Evolutionary conservation across 345 rosid species (phyloP).

Genomic region (Citrus unshiu): DNA sequence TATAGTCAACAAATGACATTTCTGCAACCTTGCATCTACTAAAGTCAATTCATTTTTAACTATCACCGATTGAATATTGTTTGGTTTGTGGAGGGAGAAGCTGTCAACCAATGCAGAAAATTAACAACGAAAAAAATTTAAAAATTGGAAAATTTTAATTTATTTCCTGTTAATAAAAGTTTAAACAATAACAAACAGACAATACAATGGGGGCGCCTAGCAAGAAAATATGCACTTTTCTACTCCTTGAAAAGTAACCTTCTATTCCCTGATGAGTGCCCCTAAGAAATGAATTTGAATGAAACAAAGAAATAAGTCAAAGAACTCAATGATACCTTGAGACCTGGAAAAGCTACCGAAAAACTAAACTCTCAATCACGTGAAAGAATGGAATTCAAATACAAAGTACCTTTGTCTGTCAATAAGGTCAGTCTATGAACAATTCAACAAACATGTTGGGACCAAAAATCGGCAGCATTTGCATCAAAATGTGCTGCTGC

Average conservation of each 20-base stretch:
- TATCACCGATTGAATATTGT: not conserved
- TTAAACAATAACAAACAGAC: constrained; percentile 16
- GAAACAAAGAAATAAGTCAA: constrained; percentile 12
- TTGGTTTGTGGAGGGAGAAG: not conserved
- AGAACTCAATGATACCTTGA: constrained; percentile 18
- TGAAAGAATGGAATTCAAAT: constrained; percentile 30
- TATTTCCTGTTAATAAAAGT: constrained; percentile 4
- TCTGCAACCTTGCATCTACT: not conserved
- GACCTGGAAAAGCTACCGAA: constrained; percentile 21
- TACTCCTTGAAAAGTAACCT: constrained; percentile 24
- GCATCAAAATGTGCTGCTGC: constrained; percentile 60
- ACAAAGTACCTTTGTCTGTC: constrained; percentile 28
- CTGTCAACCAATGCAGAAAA: not conserved
- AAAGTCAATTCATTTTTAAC: not conserved
- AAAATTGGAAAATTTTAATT: not conserved
- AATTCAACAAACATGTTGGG: constrained; percentile 29
- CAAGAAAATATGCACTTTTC: constrained; percentile 18
- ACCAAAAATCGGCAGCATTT: constrained; percentile 8
- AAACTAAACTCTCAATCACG: constrained; percentile 26
- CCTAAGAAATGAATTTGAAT: constrained; percentile 26
- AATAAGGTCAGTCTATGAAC: constrained; percentile 57
- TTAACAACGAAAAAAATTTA: not conserved
- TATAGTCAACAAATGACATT: not conserved
- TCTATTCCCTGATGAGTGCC: constrained; percentile 24
- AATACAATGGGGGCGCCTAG: constrained; percentile 1